Conservation (phyloP, 345 rosid species). For the Durio zibethinus region DNA sequence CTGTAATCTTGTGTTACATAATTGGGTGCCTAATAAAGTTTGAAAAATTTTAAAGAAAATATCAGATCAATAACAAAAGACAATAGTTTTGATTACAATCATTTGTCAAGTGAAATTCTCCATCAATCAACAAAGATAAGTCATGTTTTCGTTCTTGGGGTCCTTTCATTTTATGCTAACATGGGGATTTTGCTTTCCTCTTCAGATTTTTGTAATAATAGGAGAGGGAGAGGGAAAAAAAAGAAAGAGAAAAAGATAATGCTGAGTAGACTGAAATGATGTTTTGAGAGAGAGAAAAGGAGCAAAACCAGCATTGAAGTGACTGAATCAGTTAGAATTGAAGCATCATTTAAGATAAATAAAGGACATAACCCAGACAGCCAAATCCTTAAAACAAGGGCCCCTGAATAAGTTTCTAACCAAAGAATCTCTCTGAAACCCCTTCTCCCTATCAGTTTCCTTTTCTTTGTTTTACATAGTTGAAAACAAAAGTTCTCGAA, state of each 20-base stretch:
- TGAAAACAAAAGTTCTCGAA: slow-evolving; percentile 38
- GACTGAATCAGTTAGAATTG: slow-evolving; percentile 41
- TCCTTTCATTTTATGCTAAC: not conserved
- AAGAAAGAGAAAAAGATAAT: not conserved
- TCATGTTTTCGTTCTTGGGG: not conserved
- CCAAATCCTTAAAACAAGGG: not conserved
- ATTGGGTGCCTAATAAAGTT: slow-evolving; percentile 54
- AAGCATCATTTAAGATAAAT: not conserved
- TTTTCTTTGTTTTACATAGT: slow-evolving; percentile 14
- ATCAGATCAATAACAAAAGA: not conserved
- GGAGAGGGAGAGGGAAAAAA: no score
- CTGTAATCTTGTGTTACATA: slow-evolving; percentile 42
- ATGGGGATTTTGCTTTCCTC: not conserved
- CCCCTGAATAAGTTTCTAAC: not conserved
- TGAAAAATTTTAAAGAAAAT: not conserved
- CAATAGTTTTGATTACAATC: not conserved
- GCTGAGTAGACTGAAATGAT: slow-evolving; percentile 20
- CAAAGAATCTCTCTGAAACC: slow-evolving; percentile 16
- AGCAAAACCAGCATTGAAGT: slow-evolving; percentile 37
- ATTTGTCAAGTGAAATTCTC: not conserved
- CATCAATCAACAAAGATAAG: not conserved
- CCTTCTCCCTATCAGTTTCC: slow-evolving; percentile 2
- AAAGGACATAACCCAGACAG: not conserved
- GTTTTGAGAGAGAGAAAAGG: slow-evolving; percentile 17
- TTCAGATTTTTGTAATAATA: not conserved